A percentile compares a stretch with the other conserved stretches of the same genome.
phyloP scores from a whole-genome alignment of 2,329 filamentous ascomycete species.

The Trematosphaeria pertusa region DNA sequence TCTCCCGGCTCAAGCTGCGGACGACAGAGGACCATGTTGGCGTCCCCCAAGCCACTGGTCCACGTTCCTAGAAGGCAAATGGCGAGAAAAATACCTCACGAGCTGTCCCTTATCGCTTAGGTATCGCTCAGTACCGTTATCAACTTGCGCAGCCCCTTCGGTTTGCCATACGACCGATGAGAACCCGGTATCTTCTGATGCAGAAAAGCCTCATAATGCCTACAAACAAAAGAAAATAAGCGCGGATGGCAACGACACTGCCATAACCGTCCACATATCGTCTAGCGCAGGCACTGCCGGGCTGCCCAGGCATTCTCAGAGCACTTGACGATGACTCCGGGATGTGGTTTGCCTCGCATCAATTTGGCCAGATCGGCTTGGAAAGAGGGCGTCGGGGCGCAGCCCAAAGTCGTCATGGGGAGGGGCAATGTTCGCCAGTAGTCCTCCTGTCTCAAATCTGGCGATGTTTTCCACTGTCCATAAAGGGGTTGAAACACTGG shows the following conservation, averaged over 20 bases:
- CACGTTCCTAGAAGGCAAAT: neutral
- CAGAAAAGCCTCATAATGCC: slow-evolving; percentile 1
- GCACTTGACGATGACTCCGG: no score
- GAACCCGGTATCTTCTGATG: neutral
- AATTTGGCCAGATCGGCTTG: neutral
- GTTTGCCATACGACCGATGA: no score
- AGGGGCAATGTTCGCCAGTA: slow-evolving; percentile 1
- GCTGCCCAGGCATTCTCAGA: neutral
- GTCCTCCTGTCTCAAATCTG: slow-evolving; percentile 21
- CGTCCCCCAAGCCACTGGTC: no score
- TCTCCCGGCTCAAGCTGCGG: no score
- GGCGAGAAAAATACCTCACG: neutral
- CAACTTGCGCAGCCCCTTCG: no score
- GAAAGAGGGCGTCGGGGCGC: slow-evolving; percentile 4
- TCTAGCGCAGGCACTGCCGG: neutral
- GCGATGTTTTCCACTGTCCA: slow-evolving; percentile 11
- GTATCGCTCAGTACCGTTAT: no score
- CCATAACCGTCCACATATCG: no score
- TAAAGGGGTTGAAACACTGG: slow-evolving; percentile 34
- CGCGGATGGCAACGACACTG: no score
- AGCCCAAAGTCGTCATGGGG: neutral
- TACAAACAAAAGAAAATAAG: slow-evolving; percentile 2
- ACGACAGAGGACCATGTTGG: no score
- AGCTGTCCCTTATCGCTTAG: neutral
- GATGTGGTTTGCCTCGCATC: no score